These are phyloP conservation scores for Backusella tarrabulga DNA, from an alignment of 192 early-diverging fungal species.

Conservation along the genomic window DNA sequence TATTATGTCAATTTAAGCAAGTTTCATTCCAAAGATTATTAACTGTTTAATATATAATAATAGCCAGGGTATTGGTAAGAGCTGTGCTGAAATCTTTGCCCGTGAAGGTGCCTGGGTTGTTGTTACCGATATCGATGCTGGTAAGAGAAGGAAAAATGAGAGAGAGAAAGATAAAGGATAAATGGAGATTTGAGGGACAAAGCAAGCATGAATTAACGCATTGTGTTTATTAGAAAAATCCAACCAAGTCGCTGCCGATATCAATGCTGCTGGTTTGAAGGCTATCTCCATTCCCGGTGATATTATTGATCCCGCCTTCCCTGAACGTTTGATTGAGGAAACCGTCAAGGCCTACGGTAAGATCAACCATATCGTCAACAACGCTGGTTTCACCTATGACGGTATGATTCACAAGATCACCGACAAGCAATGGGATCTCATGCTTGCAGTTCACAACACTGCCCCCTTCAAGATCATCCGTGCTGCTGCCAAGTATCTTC, in stretches of 20 bases:
- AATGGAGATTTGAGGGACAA: not conserved
- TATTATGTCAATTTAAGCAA: conserved; percentile 10
- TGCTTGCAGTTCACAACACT: conserved; percentile 66
- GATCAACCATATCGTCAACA: conserved; percentile 90
- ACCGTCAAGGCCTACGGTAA: conserved; percentile 69
- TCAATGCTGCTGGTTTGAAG: conserved; percentile 74
- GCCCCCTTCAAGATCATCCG: conserved; percentile 63
- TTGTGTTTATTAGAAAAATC: conserved; percentile 47
- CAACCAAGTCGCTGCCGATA: conserved; percentile 84
- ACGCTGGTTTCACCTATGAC: conserved; percentile 95
- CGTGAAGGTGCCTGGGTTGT: conserved; percentile 88
- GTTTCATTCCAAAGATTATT: not conserved
- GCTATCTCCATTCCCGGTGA: conserved; percentile 80
- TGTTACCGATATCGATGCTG: conserved; percentile 87
- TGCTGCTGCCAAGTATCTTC: conserved; percentile 55
- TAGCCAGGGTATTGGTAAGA: conserved; percentile 82
- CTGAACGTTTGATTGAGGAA: conserved; percentile 51
- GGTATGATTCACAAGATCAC: conserved; percentile 88
- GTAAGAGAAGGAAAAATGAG: conserved; percentile 19
- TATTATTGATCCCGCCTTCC: conserved; percentile 54
- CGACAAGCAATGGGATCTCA: conserved; percentile 93
- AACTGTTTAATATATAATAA: not conserved
- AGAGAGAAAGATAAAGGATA: no score
- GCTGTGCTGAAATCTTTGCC: conserved; percentile 85
- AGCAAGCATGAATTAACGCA: not conserved